Evolutionary conservation across 768 basidiomycete species (phyloP).

Genomic region (Termitomyces heimii): DNA sequence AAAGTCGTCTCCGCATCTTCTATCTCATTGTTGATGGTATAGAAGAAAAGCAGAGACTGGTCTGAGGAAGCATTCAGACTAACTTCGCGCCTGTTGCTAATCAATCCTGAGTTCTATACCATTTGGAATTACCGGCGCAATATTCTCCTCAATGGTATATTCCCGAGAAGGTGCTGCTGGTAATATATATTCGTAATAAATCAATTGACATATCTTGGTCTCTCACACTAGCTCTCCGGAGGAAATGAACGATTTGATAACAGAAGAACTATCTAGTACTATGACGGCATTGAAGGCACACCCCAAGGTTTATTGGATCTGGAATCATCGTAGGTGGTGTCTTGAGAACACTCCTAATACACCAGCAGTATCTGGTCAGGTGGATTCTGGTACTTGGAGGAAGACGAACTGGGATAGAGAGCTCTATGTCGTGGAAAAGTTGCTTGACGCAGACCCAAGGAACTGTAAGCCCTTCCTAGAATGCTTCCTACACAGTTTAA

Average conservation of each 20-base stretch:
- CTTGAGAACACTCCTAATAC: conserved; percentile 79
- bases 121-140: conserved; percentile 91
- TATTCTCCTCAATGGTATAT: conserved; percentile 69
- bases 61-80: conserved; percentile 69
- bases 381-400: conserved; percentile 61
- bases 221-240: conserved; percentile 45
- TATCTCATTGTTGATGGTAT: conserved; percentile 2
- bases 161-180: conserved; percentile 52
- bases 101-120: conserved; percentile 96
- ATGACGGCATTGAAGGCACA: conserved; percentile 73
- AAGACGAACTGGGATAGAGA: conserved; percentile 81
- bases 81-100: conserved; percentile 68
- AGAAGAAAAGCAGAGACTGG: conserved; percentile 73
- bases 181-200: background rate
- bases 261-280: conserved; percentile 75
- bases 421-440: conserved; percentile 82
- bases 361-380: conserved; percentile 42
- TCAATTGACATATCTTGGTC: background rate
- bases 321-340: conserved; percentile 98
- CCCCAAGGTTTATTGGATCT: conserved; percentile 98
- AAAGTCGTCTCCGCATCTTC: conserved; percentile 8
- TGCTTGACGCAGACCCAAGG: conserved; percentile 85
- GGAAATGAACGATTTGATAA: conserved; percentile 57
- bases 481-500: too few relatives aligned
- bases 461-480: conserved; percentile 70